phyloP scores from a whole-genome alignment of 2,329 filamentous ascomycete genomes.

The Colletotrichum shisoi region DNA sequence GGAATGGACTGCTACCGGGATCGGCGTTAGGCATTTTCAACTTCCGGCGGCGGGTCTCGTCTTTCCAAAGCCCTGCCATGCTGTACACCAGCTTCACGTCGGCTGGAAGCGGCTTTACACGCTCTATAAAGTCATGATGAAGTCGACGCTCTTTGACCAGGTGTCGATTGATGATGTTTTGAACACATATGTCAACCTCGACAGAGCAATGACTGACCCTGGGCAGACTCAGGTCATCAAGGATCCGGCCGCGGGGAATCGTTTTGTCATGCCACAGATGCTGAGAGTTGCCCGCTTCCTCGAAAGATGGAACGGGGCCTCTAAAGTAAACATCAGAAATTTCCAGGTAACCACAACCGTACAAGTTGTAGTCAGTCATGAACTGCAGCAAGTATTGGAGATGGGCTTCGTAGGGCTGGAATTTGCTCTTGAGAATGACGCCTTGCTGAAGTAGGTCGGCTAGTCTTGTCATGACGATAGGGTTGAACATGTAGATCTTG shows the following conservation, averaged over 20 bases:
- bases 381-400: slow-evolving; percentile 92
- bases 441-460: slow-evolving; percentile 89
- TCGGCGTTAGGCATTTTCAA: slow-evolving; percentile 70
- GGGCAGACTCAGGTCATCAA: slow-evolving; percentile 70
- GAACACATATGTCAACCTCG: slow-evolving; percentile 87
- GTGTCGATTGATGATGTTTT: slow-evolving; percentile 84
- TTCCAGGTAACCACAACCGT: slow-evolving; percentile 88
- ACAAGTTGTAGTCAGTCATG: slow-evolving; percentile 98
- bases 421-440: slow-evolving; percentile 79
- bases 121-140: slow-evolving; percentile 88
- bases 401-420: slow-evolving; percentile 95
- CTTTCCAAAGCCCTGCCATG: slow-evolving; percentile 91
- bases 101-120: slow-evolving; percentile 65
- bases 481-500: slow-evolving; percentile 94
- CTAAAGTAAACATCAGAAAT: slow-evolving; percentile 76
- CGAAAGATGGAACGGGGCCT: slow-evolving; percentile 73
- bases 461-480: slow-evolving; percentile 83
- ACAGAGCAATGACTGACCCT: slow-evolving; percentile 87
- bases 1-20: slow-evolving; percentile 77
- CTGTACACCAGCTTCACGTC: slow-evolving; percentile 89
- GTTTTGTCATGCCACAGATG: slow-evolving; percentile 84
- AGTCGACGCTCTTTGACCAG: slow-evolving; percentile 78
- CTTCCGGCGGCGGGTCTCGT: slow-evolving; percentile 83
- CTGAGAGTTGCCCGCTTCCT: slow-evolving; percentile 64
- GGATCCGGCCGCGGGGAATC: slow-evolving; percentile 66